Evolutionary conservation across 78 protist genomes (phyloP).

Genomic region (Polysphondylium violaceum): DNA sequence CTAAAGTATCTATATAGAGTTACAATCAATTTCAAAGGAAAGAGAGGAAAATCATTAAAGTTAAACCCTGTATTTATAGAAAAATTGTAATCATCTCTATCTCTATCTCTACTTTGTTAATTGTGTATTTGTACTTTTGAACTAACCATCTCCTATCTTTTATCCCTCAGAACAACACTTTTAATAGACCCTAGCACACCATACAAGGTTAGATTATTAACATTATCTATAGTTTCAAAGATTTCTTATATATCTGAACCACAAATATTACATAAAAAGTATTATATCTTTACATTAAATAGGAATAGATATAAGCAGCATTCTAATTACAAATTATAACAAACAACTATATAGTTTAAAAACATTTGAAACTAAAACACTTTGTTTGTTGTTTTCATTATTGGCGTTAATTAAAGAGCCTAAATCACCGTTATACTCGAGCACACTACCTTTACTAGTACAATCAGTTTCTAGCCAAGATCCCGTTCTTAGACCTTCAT

Average conservation of each 20-base stretch:
- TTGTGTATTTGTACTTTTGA: not conserved
- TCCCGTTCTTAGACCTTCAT: conserved; percentile 36
- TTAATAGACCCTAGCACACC: conserved; percentile 62
- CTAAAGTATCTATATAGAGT: conserved; percentile 37
- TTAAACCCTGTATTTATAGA: conserved; percentile 43
- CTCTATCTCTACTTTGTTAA: not conserved
- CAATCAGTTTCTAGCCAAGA: conserved; percentile 65
- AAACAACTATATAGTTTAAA: conserved; percentile 12
- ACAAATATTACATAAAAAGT: conserved; percentile 67
- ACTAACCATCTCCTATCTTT: not conserved
- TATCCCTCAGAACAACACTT: conserved; percentile 12
- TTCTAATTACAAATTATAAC: not conserved
- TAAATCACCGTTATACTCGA: conserved; percentile 4
- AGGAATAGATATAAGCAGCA: not conserved
- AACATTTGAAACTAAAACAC: conserved; percentile 38
- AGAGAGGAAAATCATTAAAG: not conserved
- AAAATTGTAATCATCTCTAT: conserved; percentile 7
- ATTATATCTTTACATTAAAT: not conserved
- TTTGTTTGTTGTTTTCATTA: conserved; percentile 46
- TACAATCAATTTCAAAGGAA: conserved; percentile 19
- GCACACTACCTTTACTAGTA: conserved; percentile 36
- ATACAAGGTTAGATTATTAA: conserved; percentile 27
- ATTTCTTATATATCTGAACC: conserved; percentile 34
- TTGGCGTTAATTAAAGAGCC: not conserved
- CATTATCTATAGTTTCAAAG: conserved; percentile 58